These are phyloP conservation scores for Suillus weaverae DNA, from an alignment of 768 basidiomycete species.

Conservation along the genomic window DNA sequence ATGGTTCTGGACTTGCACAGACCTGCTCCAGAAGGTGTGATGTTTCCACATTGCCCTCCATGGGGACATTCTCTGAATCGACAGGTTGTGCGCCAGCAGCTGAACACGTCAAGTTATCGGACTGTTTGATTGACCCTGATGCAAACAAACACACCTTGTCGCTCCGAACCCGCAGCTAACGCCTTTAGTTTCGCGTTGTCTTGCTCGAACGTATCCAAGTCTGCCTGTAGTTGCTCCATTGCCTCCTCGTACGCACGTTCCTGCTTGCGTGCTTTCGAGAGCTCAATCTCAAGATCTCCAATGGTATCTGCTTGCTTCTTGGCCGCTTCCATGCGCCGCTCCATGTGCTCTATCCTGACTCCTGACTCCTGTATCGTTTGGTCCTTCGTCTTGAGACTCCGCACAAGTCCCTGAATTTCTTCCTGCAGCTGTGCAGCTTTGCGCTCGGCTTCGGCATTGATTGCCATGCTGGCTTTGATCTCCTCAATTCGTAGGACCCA, in stretches of 20 bases:
- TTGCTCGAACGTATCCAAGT: conserved; percentile 83
- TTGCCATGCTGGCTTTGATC: conserved; percentile 77
- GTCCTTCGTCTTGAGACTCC: conserved; percentile 85
- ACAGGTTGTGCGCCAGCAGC: conserved; percentile 49
- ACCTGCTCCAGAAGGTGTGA: conserved; percentile 89
- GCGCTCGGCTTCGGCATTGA: conserved; percentile 91
- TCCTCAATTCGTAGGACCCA: conserved; percentile 84
- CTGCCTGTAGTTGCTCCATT: conserved; percentile 88
- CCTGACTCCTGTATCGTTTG: conserved; percentile 84
- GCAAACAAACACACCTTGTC: conserved; percentile 54
- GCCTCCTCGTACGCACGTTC: conserved; percentile 91
- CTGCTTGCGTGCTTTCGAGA: conserved; percentile 81
- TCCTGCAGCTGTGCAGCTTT: conserved; percentile 84
- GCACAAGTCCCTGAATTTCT: conserved; percentile 84
- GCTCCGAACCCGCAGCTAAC: conserved; percentile 62
- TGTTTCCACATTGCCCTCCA: conserved; percentile 84
- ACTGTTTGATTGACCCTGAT: background rate
- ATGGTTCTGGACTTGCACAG: conserved; percentile 11
- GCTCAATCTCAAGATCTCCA: conserved; percentile 74
- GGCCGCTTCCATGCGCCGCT: conserved; percentile 85
- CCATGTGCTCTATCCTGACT: conserved; percentile 95
- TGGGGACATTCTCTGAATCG: conserved; percentile 61
- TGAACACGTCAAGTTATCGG: conserved; percentile 12
- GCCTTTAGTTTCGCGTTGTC: conserved; percentile 85
- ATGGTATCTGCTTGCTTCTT: conserved; percentile 90